phyloP scores from a whole-genome alignment of 177 flowering plant species.

The Vitis hybrid region DNA sequence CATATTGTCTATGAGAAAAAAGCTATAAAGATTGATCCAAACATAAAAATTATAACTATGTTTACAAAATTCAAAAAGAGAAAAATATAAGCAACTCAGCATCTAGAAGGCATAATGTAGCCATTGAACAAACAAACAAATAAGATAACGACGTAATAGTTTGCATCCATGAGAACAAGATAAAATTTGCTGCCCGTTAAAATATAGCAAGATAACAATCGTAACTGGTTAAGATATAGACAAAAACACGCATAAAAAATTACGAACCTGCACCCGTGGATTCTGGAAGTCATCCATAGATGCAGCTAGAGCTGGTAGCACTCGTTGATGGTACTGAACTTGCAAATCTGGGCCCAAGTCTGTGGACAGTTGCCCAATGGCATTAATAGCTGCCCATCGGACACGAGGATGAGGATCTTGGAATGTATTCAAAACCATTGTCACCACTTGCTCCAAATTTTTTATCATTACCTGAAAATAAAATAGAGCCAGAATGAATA shows the following conservation, averaged over 20 bases:
- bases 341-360: constrained; percentile 76
- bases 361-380: constrained; percentile 66
- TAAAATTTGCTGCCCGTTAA: too few species aligned
- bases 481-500: not conserved
- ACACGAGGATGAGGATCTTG: constrained; percentile 70
- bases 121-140: too few species aligned
- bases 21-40: too few species aligned
- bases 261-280: constrained; percentile 53
- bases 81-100: too few species aligned
- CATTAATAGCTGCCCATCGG: constrained; percentile 82
- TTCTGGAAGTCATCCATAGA: constrained; percentile 63
- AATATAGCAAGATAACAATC: too few species aligned
- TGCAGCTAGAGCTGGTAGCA: constrained; percentile 45
- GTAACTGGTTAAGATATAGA: not conserved
- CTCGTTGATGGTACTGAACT: constrained; percentile 52
- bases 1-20: too few species aligned
- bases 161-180: too few species aligned
- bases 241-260: not conserved
- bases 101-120: too few species aligned
- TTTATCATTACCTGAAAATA: constrained; percentile 56
- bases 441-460: constrained; percentile 60
- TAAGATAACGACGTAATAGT: too few species aligned
- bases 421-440: constrained; percentile 66
- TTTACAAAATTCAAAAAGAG: too few species aligned
- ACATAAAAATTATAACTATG: too few species aligned